phyloP scores from a whole-genome alignment of 1,284 basidiomycete species.

The Meira nashicola region DNA sequence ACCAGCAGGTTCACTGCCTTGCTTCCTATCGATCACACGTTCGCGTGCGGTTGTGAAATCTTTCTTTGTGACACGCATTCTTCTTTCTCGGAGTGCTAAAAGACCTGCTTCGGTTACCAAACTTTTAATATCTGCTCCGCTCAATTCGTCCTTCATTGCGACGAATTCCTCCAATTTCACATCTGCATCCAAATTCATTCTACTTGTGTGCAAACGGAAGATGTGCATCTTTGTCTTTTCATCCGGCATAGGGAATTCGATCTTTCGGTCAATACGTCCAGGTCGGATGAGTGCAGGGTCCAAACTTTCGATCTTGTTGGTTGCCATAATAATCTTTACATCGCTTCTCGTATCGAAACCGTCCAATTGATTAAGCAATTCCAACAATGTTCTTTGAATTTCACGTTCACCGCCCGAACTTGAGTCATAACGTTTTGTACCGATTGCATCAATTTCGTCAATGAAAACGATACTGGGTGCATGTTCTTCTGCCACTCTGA shows the following conservation, averaged over 20 bases:
- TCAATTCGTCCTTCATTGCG: conserved; percentile 91
- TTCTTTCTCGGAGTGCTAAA: conserved; percentile 83
- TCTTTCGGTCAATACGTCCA: conserved; percentile 98
- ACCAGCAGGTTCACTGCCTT: conserved; percentile 12
- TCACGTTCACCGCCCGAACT: conserved; percentile 57
- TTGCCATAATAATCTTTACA: conserved; percentile 83
- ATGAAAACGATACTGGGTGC: conserved; percentile 57
- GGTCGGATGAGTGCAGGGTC: conserved; percentile 96
- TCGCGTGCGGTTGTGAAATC: conserved; percentile 50
- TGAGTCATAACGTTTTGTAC: conserved; percentile 56
- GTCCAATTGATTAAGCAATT: conserved; percentile 70
- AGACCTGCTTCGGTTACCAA: conserved; percentile 77
- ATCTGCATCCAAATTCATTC: conserved; percentile 87
- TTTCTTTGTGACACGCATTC: conserved; percentile 90
- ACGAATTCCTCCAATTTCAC: conserved; percentile 96
- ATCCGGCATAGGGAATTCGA: conserved; percentile 57
- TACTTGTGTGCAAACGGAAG: conserved; percentile 91
- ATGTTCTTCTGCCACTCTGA: conserved; percentile 56
- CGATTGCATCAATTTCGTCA: conserved; percentile 57
- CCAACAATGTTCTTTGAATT: conserved; percentile 55
- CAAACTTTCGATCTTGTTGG: conserved; percentile 86
- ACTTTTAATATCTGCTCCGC: conserved; percentile 90
- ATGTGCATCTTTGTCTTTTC: conserved; percentile 65
- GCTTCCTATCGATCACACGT: conserved; percentile 50
- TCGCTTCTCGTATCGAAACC: conserved; percentile 98